phyloP scores from a whole-genome alignment of 164 flowering plant genomes.

The Amborella trichopoda region DNA sequence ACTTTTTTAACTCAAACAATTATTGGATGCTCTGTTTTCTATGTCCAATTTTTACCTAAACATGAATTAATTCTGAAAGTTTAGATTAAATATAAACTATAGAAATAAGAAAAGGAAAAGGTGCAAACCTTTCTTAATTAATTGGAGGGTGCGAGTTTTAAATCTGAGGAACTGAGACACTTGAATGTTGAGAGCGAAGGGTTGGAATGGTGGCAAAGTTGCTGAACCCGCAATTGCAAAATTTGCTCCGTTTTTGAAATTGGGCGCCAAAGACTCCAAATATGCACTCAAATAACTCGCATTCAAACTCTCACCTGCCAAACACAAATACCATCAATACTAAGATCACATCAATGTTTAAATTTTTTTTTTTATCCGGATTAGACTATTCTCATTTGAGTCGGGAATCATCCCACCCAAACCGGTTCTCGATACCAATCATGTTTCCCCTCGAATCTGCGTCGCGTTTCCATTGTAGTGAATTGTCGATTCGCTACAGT shows the following conservation, averaged over 20 bases:
- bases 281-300: conserved; percentile 22
- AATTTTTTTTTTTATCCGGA: no score
- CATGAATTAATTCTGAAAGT: no score
- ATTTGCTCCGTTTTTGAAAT: conserved; percentile 48
- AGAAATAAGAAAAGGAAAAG: neutral
- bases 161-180: conserved; percentile 38
- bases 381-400: no score
- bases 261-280: conserved; percentile 35
- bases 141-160: conserved; percentile 27
- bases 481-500: no score
- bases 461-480: no score
- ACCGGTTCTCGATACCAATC: no score
- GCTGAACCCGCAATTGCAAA: conserved; percentile 49
- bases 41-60: no score
- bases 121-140: neutral
- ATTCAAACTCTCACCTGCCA: conserved; percentile 20
- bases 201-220: conserved; percentile 22
- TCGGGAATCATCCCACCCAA: no score
- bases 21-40: neutral
- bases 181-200: conserved; percentile 34
- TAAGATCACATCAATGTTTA: no score
- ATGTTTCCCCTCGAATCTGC: no score
- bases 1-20: no score
- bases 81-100: no score
- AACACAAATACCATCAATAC: neutral